A percentile compares a stretch with the other conserved stretches of the same genome.
Evolutionary conservation across 2,329 filamentous ascomycete species (phyloP).

Genomic region (Raffaelea arxii): DNA sequence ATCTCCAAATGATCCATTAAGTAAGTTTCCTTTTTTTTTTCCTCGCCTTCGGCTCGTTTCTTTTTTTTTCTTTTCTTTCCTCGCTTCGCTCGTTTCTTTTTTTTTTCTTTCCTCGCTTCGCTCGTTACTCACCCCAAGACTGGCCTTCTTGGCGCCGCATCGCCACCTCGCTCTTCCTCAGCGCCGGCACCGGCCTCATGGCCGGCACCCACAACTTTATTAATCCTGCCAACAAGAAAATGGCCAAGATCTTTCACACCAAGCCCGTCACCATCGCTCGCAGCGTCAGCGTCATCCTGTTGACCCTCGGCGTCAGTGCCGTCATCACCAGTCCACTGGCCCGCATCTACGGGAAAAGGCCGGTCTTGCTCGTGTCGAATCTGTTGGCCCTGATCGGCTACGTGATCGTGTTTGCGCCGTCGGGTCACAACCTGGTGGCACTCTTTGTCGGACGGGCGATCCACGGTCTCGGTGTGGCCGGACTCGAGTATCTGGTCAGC

Average conservation of each 20-base stretch:
- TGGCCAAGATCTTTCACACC: too few relatives aligned
- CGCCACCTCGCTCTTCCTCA: too few relatives aligned
- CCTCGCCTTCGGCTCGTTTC: too few relatives aligned
- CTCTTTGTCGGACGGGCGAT: slow-evolving; percentile 14
- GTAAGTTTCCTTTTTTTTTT: not conserved
- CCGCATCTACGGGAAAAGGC: slow-evolving; percentile 21
- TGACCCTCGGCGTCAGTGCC: slow-evolving; percentile 67
- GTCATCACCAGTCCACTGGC: slow-evolving; percentile 21
- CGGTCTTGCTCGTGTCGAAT: slow-evolving; percentile 22
- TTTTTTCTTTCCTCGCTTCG: too few relatives aligned
- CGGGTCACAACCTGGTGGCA: slow-evolving; percentile 12
- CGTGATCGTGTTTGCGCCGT: slow-evolving; percentile 4
- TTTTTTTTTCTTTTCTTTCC: too few relatives aligned
- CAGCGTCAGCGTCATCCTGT: slow-evolving; percentile 24
- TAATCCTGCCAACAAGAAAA: too few relatives aligned
- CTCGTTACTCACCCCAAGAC: too few relatives aligned
- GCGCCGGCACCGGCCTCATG: too few relatives aligned
- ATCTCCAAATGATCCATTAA: too few relatives aligned
- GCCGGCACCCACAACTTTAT: too few relatives aligned
- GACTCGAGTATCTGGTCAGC: slow-evolving; percentile 24
- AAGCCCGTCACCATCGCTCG: slow-evolving; percentile 22
- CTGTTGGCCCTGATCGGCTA: slow-evolving; percentile 18
- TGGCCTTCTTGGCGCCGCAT: too few relatives aligned
- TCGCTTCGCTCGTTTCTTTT: too few relatives aligned
- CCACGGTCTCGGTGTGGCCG: slow-evolving; percentile 18